A percentile compares a stretch with the other conserved stretches of the same genome.
Evolutionary conservation across 305 asterid species (phyloP).

Genomic region (Fraxinus ornus): DNA sequence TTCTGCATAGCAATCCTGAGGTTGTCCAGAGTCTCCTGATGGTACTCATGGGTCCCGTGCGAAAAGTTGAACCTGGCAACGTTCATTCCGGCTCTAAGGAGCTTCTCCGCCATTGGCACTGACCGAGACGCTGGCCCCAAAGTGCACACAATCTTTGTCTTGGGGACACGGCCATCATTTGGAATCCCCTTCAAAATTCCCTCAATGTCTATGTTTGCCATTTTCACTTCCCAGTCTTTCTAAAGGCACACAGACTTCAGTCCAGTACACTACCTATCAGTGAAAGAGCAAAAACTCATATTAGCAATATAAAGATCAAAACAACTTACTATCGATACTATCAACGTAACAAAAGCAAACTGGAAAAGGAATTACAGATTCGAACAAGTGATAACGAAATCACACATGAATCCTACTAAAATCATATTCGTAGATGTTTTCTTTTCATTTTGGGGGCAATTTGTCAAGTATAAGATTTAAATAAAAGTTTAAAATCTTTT

Average conservation of each 20-base stretch:
- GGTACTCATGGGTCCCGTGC: constrained; percentile 82
- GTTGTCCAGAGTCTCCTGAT: constrained; percentile 67
- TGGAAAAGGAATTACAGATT: not conserved
- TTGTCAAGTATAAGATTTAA: not conserved
- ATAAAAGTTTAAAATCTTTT: not conserved
- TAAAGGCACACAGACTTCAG: not conserved
- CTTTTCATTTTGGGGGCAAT: not conserved
- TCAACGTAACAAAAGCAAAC: not conserved
- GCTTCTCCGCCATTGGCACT: constrained; percentile 73
- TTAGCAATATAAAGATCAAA: not conserved
- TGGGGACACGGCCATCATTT: constrained; percentile 55
- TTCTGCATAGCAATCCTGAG: constrained; percentile 74
- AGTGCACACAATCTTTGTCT: constrained; percentile 89
- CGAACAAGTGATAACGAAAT: not conserved
- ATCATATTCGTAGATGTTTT: not conserved
- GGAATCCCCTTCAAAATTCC: constrained; percentile 60
- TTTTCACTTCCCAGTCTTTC: constrained; percentile 15
- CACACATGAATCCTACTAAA: not conserved
- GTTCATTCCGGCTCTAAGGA: constrained; percentile 80
- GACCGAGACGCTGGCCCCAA: constrained; percentile 81
- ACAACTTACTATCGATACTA: not conserved
- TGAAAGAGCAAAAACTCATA: not conserved
- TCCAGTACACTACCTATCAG: not conserved
- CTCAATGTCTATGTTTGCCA: constrained; percentile 67
- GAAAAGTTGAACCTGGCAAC: constrained; percentile 90